These are phyloP conservation scores for Colletotrichum camelliae DNA, from an alignment of 2,329 filamentous ascomycete species.

Conservation along the genomic window DNA sequence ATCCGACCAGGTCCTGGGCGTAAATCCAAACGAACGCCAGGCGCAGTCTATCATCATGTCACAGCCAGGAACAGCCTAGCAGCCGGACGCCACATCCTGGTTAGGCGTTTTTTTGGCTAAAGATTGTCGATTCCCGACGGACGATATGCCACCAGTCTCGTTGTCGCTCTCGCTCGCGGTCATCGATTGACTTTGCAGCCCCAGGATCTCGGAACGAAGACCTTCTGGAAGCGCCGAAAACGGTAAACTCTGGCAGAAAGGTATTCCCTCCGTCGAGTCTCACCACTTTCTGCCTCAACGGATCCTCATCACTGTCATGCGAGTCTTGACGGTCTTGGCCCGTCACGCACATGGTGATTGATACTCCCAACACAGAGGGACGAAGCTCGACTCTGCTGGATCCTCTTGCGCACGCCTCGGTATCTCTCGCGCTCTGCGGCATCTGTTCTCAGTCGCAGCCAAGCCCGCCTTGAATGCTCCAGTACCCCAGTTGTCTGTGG, in stretches of 20 bases:
- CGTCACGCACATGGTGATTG: neutral
- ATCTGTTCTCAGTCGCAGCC: neutral
- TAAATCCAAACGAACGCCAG: neutral
- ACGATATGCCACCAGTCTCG: neutral
- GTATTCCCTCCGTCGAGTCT: neutral
- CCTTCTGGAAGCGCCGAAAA: neutral
- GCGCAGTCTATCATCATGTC: neutral
- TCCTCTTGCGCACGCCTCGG: neutral
- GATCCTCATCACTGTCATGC: neutral
- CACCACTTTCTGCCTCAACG: neutral
- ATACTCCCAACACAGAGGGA: neutral
- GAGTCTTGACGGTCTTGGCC: neutral
- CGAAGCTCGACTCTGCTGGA: neutral
- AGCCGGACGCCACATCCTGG: constrained; percentile 10
- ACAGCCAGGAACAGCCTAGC: constrained; percentile 1
- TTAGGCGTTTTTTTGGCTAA: neutral
- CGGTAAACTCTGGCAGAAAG: neutral
- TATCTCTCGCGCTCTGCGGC: neutral
- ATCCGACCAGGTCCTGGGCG: neutral
- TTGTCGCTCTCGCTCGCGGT: constrained; percentile 3
- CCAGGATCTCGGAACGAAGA: neutral
- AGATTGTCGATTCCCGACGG: neutral
- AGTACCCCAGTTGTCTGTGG: neutral
- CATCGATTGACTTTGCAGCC: constrained; percentile 1
- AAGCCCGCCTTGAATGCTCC: neutral